Percentiles rank a stretch among this genome's conserved stretches.
Evolutionary conservation across 257 asterid genomes (phyloP).

Genomic region (Primulina tabacum): DNA sequence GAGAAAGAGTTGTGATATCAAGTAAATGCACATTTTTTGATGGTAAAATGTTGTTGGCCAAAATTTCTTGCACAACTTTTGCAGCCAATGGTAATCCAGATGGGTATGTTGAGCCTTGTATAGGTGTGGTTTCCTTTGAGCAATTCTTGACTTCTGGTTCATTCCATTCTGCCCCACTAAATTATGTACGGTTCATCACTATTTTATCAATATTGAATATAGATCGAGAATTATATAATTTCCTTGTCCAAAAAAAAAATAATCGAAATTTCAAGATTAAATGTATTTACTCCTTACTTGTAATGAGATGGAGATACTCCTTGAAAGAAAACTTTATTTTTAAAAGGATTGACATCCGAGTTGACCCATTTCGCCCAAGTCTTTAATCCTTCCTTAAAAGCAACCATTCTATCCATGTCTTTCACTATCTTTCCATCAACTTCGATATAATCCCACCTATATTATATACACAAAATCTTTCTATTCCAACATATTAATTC

Average conservation of each 20-base stretch:
- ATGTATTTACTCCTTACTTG: conserved; percentile 23
- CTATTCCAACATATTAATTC: not conserved
- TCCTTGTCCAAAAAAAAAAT: no score
- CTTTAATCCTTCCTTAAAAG: conserved; percentile 32
- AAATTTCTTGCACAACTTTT: conserved; percentile 24
- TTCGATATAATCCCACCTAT: conserved; percentile 45
- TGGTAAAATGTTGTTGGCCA: conserved; percentile 15
- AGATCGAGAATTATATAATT: no score
- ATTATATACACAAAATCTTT: not conserved
- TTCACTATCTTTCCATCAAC: conserved; percentile 24
- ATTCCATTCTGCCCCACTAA: conserved; percentile 34
- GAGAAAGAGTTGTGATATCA: conserved; percentile 32
- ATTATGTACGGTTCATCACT: not conserved
- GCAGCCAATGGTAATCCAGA: conserved; percentile 24
- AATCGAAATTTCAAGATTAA: not conserved
- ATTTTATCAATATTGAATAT: no score
- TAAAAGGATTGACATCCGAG: conserved; percentile 20
- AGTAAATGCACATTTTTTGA: conserved; percentile 25
- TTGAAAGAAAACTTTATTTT: conserved; percentile 40
- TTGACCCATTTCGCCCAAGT: conserved; percentile 51
- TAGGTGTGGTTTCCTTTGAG: conserved; percentile 27
- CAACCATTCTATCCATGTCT: conserved; percentile 48
- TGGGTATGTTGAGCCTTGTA: conserved; percentile 24
- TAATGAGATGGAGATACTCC: conserved; percentile 38
- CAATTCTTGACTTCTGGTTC: conserved; percentile 25